A percentile compares a stretch with the other conserved stretches of the same genome.
Evolutionary conservation across 2,329 filamentous ascomycete species (phyloP).

Genomic region (Tolypocladium inflatum): DNA sequence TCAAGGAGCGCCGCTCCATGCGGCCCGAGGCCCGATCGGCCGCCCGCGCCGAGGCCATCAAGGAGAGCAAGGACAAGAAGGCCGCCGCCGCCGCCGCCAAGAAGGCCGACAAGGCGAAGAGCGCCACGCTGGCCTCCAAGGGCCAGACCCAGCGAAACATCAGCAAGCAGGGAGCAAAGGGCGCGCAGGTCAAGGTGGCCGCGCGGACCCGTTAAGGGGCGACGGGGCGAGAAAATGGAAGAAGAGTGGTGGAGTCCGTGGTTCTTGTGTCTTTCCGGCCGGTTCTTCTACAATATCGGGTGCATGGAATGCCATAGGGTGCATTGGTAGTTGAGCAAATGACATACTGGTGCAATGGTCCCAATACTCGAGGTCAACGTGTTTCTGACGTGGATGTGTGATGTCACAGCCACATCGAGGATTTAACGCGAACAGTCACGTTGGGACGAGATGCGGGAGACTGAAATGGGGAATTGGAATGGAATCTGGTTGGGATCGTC

Average conservation of each 20-base stretch:
- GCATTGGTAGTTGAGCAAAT: slow-evolving; percentile 33
- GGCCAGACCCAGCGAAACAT: slow-evolving; percentile 72
- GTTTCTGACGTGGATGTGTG: background rate
- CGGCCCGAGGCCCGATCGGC: slow-evolving; percentile 93
- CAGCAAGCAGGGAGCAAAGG: slow-evolving; percentile 97
- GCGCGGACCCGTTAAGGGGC: slow-evolving; percentile 64
- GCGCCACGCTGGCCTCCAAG: slow-evolving; percentile 61
- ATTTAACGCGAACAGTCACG: background rate
- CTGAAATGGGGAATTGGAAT: background rate
- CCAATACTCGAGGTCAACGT: background rate
- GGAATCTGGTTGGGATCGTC: background rate
- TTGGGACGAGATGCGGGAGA: background rate
- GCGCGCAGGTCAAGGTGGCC: slow-evolving; percentile 74
- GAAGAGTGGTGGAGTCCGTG: slow-evolving; percentile 25
- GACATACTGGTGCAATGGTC: slow-evolving; percentile 10
- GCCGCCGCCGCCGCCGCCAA: slow-evolving; percentile 75
- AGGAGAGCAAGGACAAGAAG: slow-evolving; percentile 99
- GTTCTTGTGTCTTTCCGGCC: slow-evolving; percentile 34
- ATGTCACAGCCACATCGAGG: too few relatives aligned
- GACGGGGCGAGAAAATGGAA: slow-evolving; percentile 12
- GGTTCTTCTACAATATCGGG: slow-evolving; percentile 31
- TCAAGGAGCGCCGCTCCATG: slow-evolving; percentile 96
- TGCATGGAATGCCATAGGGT: slow-evolving; percentile 31
- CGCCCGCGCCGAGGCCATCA: slow-evolving; percentile 82
- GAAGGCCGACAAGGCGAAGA: slow-evolving; percentile 99